Evolutionary conservation across 441 rosid genomes (phyloP).

Genomic region (Gossypium armourianum): DNA sequence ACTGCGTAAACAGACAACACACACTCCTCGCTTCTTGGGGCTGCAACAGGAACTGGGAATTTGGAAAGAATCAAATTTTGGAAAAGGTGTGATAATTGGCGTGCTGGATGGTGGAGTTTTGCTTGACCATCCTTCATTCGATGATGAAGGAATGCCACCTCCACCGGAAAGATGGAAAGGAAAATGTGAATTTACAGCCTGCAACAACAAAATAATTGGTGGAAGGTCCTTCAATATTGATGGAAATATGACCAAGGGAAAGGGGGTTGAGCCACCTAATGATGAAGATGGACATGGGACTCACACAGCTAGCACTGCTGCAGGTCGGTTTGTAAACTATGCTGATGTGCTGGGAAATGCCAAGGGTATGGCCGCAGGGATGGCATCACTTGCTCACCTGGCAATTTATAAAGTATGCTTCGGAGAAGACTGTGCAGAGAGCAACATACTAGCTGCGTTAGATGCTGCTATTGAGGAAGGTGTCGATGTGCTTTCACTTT

Average conservation of each 20-base stretch:
- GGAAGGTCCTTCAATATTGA: constrained; percentile 25
- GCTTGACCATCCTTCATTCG: constrained; percentile 38
- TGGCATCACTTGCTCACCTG: constrained; percentile 38
- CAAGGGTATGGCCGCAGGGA: background rate
- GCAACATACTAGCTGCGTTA: constrained; percentile 19
- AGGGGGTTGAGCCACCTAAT: constrained; percentile 5
- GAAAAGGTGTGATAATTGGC: constrained; percentile 36
- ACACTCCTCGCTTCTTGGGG: constrained; percentile 32
- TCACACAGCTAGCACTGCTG: constrained; percentile 37
- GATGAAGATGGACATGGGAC: constrained; percentile 38
- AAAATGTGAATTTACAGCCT: constrained; percentile 26
- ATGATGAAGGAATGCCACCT: constrained; percentile 27
- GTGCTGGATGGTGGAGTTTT: constrained; percentile 32
- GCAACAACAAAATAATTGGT: constrained; percentile 42
- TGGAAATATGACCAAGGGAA: background rate
- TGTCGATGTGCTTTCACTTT: constrained; percentile 26
- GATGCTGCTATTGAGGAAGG: constrained; percentile 28
- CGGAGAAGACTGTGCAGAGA: constrained; percentile 21
- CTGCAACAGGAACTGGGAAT: constrained; percentile 22
- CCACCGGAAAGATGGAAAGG: constrained; percentile 39
- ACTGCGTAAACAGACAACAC: constrained; percentile 24
- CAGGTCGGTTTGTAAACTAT: constrained; percentile 11
- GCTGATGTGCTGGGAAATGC: constrained; percentile 23
- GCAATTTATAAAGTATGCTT: constrained; percentile 35
- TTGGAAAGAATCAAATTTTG: constrained; percentile 27